Conservation (phyloP, 768 basidiomycete species). For the Lepiota subincarnata region DNA sequence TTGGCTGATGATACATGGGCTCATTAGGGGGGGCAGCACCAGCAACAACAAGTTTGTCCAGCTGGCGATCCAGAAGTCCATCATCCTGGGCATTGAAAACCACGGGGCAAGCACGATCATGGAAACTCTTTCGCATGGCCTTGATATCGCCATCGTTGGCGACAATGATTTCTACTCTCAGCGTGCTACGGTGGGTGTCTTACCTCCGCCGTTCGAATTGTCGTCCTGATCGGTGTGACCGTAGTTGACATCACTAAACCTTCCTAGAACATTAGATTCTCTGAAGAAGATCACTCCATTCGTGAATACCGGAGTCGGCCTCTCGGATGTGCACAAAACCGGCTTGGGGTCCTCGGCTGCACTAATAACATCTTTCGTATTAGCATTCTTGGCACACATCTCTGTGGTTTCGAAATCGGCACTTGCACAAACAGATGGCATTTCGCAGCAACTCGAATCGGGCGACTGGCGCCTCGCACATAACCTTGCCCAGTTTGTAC, state of each 20-base stretch:
- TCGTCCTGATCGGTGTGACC: constrained; percentile 8
- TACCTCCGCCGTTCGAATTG: not conserved
- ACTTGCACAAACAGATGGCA: constrained; percentile 39
- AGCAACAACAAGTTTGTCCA: constrained; percentile 91
- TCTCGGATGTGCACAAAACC: constrained; percentile 93
- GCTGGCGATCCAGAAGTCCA: constrained; percentile 76
- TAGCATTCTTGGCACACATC: constrained; percentile 78
- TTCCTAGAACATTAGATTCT: constrained; percentile 61
- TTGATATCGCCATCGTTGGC: constrained; percentile 81
- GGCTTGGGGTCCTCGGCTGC: constrained; percentile 97
- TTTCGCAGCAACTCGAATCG: not conserved
- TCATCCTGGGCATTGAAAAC: constrained; percentile 63
- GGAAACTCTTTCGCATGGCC: constrained; percentile 42
- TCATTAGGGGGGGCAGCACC: constrained; percentile 24
- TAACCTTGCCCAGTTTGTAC: constrained; percentile 91
- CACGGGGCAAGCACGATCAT: constrained; percentile 40
- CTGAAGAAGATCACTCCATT: constrained; percentile 76
- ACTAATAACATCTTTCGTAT: constrained; percentile 91
- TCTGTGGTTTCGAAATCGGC: constrained; percentile 50
- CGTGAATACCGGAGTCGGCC: constrained; percentile 56
- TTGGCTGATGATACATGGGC: constrained; percentile 9
- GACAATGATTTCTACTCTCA: constrained; percentile 99
- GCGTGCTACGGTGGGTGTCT: constrained; percentile 61
- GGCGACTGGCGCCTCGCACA: constrained; percentile 60
- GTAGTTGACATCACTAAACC: constrained; percentile 59